Evolutionary conservation across 164 flowering plant species (phyloP).

Genomic region (Stephania cephalantha): DNA sequence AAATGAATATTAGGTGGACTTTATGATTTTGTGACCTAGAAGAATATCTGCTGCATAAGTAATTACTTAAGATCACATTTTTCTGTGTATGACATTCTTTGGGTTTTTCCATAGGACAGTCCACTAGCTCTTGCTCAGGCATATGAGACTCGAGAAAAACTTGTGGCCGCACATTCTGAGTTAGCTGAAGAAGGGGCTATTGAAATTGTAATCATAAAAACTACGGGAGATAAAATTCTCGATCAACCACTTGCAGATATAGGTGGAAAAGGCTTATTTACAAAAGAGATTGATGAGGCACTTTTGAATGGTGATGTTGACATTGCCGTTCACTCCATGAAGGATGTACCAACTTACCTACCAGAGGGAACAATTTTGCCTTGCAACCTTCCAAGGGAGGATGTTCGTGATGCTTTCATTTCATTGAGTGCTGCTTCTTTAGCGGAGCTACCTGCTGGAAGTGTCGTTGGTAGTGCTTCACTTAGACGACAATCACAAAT

Average conservation of each 20-base stretch:
- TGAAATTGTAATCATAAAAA: slow-evolving; percentile 78
- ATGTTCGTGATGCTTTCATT: slow-evolving; percentile 95
- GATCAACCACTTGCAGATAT: slow-evolving; percentile 94
- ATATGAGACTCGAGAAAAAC: slow-evolving; percentile 77
- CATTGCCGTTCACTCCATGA: slow-evolving; percentile 98
- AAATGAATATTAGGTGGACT: neutral
- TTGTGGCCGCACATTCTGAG: slow-evolving; percentile 66
- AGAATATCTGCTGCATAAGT: neutral
- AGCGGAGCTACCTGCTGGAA: slow-evolving; percentile 83
- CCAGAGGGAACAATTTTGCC: slow-evolving; percentile 82
- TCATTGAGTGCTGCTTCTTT: slow-evolving; percentile 60
- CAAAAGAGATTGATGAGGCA: slow-evolving; percentile 97
- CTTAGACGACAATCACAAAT: slow-evolving; percentile 93
- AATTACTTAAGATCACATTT: neutral
- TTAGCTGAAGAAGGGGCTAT: slow-evolving; percentile 91
- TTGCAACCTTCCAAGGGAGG: slow-evolving; percentile 91
- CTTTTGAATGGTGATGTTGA: slow-evolving; percentile 74
- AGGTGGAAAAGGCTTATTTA: slow-evolving; percentile 94
- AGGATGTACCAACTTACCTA: slow-evolving; percentile 95
- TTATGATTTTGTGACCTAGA: neutral
- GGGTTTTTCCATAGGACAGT: slow-evolving; percentile 56
- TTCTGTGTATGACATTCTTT: slow-evolving; percentile 18
- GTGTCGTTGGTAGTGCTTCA: slow-evolving; percentile 88
- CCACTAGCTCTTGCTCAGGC: slow-evolving; percentile 99
- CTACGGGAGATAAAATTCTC: slow-evolving; percentile 90